Conservation (phyloP, 257 asterid genomes). For the Knoxia roxburghii region DNA sequence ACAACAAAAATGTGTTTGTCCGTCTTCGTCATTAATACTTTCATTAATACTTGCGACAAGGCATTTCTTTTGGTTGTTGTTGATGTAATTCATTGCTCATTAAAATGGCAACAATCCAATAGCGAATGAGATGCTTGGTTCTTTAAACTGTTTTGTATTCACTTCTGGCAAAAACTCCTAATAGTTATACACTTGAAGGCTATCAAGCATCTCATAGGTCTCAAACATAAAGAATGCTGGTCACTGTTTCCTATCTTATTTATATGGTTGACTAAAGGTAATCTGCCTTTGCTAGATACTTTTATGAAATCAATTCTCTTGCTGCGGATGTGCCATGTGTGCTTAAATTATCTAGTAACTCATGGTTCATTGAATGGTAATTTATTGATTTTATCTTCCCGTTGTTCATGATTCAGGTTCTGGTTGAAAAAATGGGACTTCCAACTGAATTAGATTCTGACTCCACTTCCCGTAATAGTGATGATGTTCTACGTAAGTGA, state of each 20-base stretch:
- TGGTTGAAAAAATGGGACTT: constrained; percentile 97
- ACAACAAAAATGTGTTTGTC: background rate
- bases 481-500: constrained; percentile 65
- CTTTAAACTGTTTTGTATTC: background rate
- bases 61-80: background rate
- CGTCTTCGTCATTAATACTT: background rate
- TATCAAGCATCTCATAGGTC: background rate
- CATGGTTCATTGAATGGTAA: background rate
- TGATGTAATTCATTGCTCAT: background rate
- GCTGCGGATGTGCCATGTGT: background rate
- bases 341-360: background rate
- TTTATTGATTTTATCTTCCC: constrained; percentile 8
- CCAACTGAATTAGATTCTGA: constrained; percentile 50
- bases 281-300: background rate
- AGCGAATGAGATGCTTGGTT: background rate
- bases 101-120: background rate
- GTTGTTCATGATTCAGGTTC: constrained; percentile 48
- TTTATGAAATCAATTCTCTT: background rate
- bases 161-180: too few relatives aligned
- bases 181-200: background rate
- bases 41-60: background rate
- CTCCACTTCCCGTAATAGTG: constrained; percentile 46
- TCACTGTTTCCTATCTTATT: background rate
- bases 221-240: background rate
- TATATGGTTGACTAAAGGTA: background rate